Conservation (phyloP, 2,329 filamentous ascomycete species). For the Thelonectria discophora region DNA sequence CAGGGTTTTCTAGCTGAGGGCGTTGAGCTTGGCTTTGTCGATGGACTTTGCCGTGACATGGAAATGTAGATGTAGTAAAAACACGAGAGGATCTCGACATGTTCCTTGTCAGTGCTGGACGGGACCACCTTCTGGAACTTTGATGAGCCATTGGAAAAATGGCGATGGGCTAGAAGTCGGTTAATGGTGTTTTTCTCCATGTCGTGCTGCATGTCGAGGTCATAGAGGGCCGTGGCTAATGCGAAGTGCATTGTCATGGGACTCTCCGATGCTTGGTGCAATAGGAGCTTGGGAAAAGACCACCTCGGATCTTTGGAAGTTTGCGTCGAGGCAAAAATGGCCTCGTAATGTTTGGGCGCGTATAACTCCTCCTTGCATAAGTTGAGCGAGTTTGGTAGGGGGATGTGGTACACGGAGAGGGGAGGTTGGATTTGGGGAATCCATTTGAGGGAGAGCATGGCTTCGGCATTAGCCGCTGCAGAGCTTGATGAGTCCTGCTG, state of each 20-base stretch:
- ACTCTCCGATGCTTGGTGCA: background rate
- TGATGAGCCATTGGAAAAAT: background rate
- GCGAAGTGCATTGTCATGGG: conserved; percentile 12
- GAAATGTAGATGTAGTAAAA: conserved; percentile 10
- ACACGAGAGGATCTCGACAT: conserved; percentile 4
- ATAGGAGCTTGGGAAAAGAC: conserved; percentile 7
- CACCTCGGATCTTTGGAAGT: conserved; percentile 9
- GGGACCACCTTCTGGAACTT: background rate
- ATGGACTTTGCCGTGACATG: background rate
- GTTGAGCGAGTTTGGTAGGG: background rate
- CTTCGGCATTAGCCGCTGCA: background rate
- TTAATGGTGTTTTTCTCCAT: background rate
- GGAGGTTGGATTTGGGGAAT: background rate
- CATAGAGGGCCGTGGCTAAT: background rate
- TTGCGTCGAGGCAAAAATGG: background rate
- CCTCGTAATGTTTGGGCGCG: conserved; percentile 1
- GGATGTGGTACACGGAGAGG: conserved; percentile 2
- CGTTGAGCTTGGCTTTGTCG: background rate
- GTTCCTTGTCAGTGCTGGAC: background rate
- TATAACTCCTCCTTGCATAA: background rate
- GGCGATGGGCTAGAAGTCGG: background rate
- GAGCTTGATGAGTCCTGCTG: background rate
- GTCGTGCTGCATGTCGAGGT: background rate
- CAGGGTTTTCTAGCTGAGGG: conserved; percentile 1
- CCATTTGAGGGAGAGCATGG: background rate